A percentile compares a stretch with the other conserved stretches of the same genome.
Evolutionary conservation across 1,284 basidiomycete genomes (phyloP).

Genomic region (Sphaerobolus stellatus): DNA sequence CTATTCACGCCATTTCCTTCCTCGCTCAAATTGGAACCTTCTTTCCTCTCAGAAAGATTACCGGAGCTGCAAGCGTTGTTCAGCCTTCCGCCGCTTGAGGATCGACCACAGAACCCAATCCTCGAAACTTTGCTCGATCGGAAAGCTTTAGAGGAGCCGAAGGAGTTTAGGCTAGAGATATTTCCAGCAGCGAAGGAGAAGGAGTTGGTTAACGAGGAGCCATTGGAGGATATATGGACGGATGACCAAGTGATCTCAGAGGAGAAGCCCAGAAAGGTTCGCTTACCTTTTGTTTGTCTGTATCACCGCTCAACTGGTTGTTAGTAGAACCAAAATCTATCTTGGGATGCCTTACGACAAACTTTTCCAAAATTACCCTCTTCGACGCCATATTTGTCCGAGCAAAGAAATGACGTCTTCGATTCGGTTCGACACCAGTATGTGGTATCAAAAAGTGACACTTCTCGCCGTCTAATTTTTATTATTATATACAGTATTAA

Average conservation of each 20-base stretch:
- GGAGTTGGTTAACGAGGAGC: background rate
- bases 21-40: no score
- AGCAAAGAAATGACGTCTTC: constrained; percentile 52
- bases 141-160: background rate
- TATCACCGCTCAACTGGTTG: background rate
- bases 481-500: constrained; percentile 32
- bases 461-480: constrained; percentile 1
- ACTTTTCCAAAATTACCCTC: constrained; percentile 30
- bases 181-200: background rate
- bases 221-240: background rate
- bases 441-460: constrained; percentile 24
- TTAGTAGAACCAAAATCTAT: constrained; percentile 45
- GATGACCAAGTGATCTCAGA: background rate
- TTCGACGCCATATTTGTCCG: constrained; percentile 59
- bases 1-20: no score
- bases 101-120: constrained; percentile 76
- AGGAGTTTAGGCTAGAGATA: background rate
- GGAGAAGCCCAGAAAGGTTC: background rate
- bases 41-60: no score
- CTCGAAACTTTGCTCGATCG: constrained; percentile 52
- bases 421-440: constrained; percentile 58
- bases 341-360: constrained; percentile 32
- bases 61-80: no score
- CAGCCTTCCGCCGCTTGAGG: constrained; percentile 55
- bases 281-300: background rate